Evolutionary conservation across 352 stramenopile species (phyloP).

Genomic region (Phytopythium kandeliae): DNA sequence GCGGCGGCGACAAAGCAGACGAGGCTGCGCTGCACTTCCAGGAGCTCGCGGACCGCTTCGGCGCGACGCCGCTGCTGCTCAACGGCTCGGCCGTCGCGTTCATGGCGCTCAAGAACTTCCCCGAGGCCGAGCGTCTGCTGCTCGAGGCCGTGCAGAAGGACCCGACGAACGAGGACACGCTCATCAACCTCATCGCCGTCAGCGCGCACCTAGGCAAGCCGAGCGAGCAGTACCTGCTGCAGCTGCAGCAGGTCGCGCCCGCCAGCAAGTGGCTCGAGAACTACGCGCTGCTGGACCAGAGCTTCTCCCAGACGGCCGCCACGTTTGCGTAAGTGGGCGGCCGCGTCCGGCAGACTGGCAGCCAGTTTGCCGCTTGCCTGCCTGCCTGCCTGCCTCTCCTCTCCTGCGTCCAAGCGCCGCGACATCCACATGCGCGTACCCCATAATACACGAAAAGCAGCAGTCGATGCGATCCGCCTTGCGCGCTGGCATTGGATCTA

Average conservation of each 20-base stretch:
- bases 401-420: too few relatives aligned
- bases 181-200: constrained; percentile 92
- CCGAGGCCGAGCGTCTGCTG: constrained; percentile 86
- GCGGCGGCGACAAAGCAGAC: constrained; percentile 75
- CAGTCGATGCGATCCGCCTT: too few relatives aligned
- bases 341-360: too few relatives aligned
- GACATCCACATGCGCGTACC: too few relatives aligned
- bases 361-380: too few relatives aligned
- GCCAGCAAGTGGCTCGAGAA: constrained; percentile 66
- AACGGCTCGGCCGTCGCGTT: constrained; percentile 90
- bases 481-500: too few relatives aligned
- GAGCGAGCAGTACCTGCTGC: constrained; percentile 64
- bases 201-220: constrained; percentile 89
- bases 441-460: constrained; percentile 1
- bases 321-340: constrained; percentile 43
- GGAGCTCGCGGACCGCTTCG: constrained; percentile 93
- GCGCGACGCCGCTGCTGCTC: constrained; percentile 86
- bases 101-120: constrained; percentile 90
- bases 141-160: constrained; percentile 85
- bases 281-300: constrained; percentile 58
- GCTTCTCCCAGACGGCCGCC: constrained; percentile 61
- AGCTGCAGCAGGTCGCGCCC: constrained; percentile 76
- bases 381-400: too few relatives aligned
- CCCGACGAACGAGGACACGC: constrained; percentile 86
- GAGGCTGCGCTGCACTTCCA: constrained; percentile 93